Evolutionary conservation across 1,284 basidiomycete species (phyloP).

Genomic region (Pterulicium gracile): DNA sequence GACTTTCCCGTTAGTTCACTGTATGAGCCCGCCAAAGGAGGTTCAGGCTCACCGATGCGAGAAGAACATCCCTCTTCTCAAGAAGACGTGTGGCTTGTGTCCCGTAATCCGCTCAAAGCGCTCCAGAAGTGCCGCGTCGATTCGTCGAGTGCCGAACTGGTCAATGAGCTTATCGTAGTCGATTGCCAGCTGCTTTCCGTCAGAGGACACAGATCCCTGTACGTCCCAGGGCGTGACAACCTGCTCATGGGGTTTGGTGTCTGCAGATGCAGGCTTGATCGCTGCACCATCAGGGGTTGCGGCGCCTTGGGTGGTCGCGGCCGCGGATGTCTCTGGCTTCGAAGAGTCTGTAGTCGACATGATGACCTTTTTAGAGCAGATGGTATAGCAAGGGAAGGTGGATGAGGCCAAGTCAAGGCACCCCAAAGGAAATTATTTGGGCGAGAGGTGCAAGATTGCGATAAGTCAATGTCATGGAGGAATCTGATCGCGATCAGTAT

Average conservation of each 20-base stretch:
- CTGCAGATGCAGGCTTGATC: constrained; percentile 23
- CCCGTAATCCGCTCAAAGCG: constrained; percentile 92
- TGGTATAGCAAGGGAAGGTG: not conserved
- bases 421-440: too few relatives aligned
- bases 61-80: constrained; percentile 94
- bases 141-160: constrained; percentile 86
- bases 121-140: constrained; percentile 72
- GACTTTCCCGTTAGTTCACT: not conserved
- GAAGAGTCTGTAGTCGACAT: too few relatives aligned
- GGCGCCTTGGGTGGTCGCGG: not conserved
- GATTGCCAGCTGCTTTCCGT: constrained; percentile 86
- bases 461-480: too few relatives aligned
- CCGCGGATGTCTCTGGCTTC: not conserved
- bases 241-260: constrained; percentile 46
- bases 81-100: constrained; percentile 80
- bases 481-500: too few relatives aligned
- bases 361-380: too few relatives aligned
- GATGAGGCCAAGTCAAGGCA: too few relatives aligned
- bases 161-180: constrained; percentile 95
- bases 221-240: constrained; percentile 98
- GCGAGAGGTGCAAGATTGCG: too few relatives aligned
- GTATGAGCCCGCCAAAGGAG: not conserved
- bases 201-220: constrained; percentile 80
- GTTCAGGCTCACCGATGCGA: constrained; percentile 74
- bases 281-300: constrained; percentile 8